Evolutionary conservation across 1,284 basidiomycete species (phyloP), one percentile per base, ranked within the genome.

Genomic region (Trichosporon ovoides): DNA sequence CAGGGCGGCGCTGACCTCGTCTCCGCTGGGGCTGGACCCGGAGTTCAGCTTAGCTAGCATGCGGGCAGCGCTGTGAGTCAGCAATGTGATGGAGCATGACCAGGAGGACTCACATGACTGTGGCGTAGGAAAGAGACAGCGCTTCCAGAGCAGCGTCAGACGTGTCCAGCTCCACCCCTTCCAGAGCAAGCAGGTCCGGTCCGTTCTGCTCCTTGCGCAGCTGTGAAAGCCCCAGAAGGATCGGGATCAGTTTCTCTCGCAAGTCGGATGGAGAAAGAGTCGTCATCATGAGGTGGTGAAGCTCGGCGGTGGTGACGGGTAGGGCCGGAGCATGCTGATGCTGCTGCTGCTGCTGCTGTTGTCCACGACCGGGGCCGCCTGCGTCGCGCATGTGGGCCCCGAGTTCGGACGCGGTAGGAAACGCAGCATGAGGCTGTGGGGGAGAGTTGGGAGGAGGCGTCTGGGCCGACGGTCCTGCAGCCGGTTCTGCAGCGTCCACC

Each of bases 21-120:
- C 43, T 16, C 28, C 43, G 7, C 13, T 31, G 14, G 43, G 22
- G 16, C 4, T 7, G 9, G 43, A 48, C 9, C 43, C 43, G 22
- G 43, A 28, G 6, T 48, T 48, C 22, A 48, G 24, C 43, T 48
- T 48, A 3, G 43, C 43, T 22, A 48, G 43, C 3, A 48, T 48
- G 35, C 57, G 54, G 9, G 57, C 49, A 10, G 54, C 48, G 4
- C 60, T 62, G 57, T 20, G 40, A 14, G 4, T 10, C n/a, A 31
- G n/a, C 35, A 3, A 4, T 43, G 46, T 22, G 22, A 50, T 13
- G 3, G 5, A n/a, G 13, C 2, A 36, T 38, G 14, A 13, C 24
- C 20, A 3, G 2, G 40, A 11, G 7, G 9, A 11, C 43, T 48
- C 22, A 48, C 43, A 48, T n/a, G 24, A 48, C 19, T 4, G 18